phyloP scores from a whole-genome alignment of 2,329 filamentous ascomycete genomes.

The Neofusicoccum kwambonambiense region DNA sequence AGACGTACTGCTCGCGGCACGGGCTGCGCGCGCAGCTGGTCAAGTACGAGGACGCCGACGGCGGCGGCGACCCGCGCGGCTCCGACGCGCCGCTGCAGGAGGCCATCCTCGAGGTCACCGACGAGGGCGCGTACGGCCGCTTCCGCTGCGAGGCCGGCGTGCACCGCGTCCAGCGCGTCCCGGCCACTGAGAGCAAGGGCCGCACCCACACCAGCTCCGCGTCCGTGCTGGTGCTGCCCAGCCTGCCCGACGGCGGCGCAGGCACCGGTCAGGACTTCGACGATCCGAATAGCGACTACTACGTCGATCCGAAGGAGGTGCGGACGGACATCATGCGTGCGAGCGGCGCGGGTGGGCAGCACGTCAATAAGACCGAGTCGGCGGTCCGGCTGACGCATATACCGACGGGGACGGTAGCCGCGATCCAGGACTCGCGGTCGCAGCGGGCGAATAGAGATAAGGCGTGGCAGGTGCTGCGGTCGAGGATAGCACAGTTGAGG shows the following conservation, averaged over 20 bases:
- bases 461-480: constrained; percentile 82
- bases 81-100: constrained; percentile 74
- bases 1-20: constrained; percentile 67
- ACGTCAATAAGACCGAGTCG: constrained; percentile 98
- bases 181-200: constrained; percentile 85
- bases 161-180: constrained; percentile 90
- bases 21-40: constrained; percentile 67
- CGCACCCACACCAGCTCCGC: constrained; percentile 92
- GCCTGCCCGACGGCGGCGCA: constrained; percentile 62
- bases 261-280: constrained; percentile 51
- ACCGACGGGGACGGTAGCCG: constrained; percentile 81
- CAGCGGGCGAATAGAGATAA: constrained; percentile 85
- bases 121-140: constrained; percentile 73
- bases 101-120: constrained; percentile 80
- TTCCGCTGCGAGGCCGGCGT: constrained; percentile 90
- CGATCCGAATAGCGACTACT: constrained; percentile 88
- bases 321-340: constrained; percentile 86
- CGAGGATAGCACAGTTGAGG: constrained; percentile 74
- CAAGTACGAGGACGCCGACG: constrained; percentile 77
- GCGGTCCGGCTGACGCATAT: constrained; percentile 89
- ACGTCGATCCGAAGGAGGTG: constrained; percentile 81
- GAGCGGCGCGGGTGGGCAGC: constrained; percentile 88
- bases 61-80: constrained; percentile 54
- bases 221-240: constrained; percentile 87
- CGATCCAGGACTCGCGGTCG: constrained; percentile 89